Base-by-base conservation (phyloP, 2,329 filamentous ascomycete species). In the Alternaria panax region DNA sequence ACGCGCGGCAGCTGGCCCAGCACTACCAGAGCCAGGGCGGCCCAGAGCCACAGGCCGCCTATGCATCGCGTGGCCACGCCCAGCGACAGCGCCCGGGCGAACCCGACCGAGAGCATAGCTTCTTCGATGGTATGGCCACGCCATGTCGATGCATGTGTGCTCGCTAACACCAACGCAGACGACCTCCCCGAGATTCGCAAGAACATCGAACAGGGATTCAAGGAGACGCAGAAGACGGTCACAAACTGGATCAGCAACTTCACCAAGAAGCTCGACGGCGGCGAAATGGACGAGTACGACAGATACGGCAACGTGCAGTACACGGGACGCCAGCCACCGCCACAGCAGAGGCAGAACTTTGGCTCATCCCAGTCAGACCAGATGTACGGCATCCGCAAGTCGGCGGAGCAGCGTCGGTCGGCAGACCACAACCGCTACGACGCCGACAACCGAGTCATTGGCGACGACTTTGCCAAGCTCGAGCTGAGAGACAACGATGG, bases 401-500 rank as follows among this genome's bases (percentile, higher is more conserved):
- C 75, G 5, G 76, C 78, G 20, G 68, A 82, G 77, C 68, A 75
- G 75, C 75, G 82, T 68, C 86, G 91, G 70, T 97, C 93, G 75
- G 90, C 90, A 40, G 94, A 98, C 76, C 92, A 93, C 63, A 90
- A 93, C 69, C 89, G 92, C 57, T 99, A 99, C 75, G 95, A 99
- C 77, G 93, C 93, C 27, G 95, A 99, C 75, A 95, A 94, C 28
- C 88, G 93, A 74, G 88, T 98, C 36, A 84, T 99, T 30, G 89
- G 90, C 62, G 94, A 97, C 71, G 93, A 98, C 73, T 98, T 99
- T 80, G 85, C 87, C 54, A 83, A 84, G 40, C 81, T 90, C 7
- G 86, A 89, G 71, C 69, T 90, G 62, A 83, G 84, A 60, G 88
- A 90, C 66, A 83, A 86, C 42, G 88, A 89, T 75, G 81, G 85